Base-by-base conservation (phyloP, 257 asterid species). In the Jacaranda mimosifolia region DNA sequence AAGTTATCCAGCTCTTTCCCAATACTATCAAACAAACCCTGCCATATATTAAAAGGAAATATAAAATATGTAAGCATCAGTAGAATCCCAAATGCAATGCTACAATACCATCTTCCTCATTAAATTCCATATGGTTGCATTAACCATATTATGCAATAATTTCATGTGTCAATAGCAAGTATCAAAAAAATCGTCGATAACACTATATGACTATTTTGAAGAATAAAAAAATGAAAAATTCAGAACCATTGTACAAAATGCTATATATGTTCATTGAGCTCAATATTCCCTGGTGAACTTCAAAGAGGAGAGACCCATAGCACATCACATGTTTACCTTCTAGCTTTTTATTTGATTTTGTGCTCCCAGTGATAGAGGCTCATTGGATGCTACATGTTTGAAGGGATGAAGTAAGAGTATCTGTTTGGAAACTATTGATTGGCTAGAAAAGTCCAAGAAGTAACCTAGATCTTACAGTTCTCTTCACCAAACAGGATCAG, bases 1-100 rank as follows among this genome's bases (percentile, higher is more conserved):
- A 91, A 75, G 73, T 81, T 82, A 42, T 93, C 97, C 85, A 88
- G 84, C 86, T 91, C 97, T 74, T 89, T 95, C 84, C 90, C 94
- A 74, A 93, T 83, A 51, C 81, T 87, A 67, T 89, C 92, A 85
- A 91, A 93, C 79, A 95, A 85, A 80, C 82, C 86, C 99, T 95
- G 87, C 49, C 70, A 72, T 75, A 78, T 21, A 62, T 81, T 19
- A 67, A 68, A 73, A 49, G n/a, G 49, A 68, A 58, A 58, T 15
- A 71, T 60, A 74, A 70, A 60, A 68, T 72, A 51, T 12, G 60
- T 75, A 74, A 70, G 79, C 35, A 79, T 19, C 62, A 59, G 36
- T 58, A 42, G 69, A 71, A 46, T 42, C 74, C 21, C 53, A 32
- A 75, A 55, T 12, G 38, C 32, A 12, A 56, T 73, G 71, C 70